phyloP scores from a whole-genome alignment of 2,329 filamentous ascomycete species.

The Tolypocladium paradoxum region DNA sequence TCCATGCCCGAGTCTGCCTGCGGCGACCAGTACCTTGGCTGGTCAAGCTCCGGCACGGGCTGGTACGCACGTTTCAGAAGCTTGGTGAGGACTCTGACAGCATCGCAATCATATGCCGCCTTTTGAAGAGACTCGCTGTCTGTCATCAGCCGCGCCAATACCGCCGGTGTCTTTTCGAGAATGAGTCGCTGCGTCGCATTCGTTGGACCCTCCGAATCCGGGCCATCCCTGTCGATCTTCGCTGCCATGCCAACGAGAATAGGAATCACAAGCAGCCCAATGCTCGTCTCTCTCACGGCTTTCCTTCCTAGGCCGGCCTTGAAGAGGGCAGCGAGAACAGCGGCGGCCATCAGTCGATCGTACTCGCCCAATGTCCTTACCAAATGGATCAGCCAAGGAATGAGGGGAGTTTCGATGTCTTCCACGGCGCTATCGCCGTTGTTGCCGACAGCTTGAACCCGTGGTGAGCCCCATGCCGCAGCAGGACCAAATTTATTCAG shows the following conservation, averaged over 20 bases:
- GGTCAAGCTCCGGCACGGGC: slow-evolving; percentile 22
- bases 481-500: slow-evolving; percentile 16
- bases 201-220: slow-evolving; percentile 25
- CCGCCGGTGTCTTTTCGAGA: slow-evolving; percentile 60
- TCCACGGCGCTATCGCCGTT: slow-evolving; percentile 31
- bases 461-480: slow-evolving; percentile 21
- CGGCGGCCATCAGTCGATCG: slow-evolving; percentile 57
- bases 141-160: slow-evolving; percentile 68
- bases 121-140: slow-evolving; percentile 73
- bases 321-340: slow-evolving; percentile 58
- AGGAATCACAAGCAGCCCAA: slow-evolving; percentile 60
- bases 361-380: slow-evolving; percentile 46
- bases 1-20: slow-evolving; percentile 23
- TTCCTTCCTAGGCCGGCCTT: slow-evolving; percentile 56
- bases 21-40: slow-evolving; percentile 28
- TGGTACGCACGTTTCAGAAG: slow-evolving; percentile 42
- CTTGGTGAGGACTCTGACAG: slow-evolving; percentile 33
- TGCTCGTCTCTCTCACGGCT: slow-evolving; percentile 45
- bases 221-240: slow-evolving; percentile 32
- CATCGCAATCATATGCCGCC: slow-evolving; percentile 59
- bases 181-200: slow-evolving; percentile 29
- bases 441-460: slow-evolving; percentile 13
- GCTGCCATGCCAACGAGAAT: slow-evolving; percentile 54
- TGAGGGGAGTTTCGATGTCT: slow-evolving; percentile 57
- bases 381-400: slow-evolving; percentile 62